phyloP scores from a whole-genome alignment of 352 stramenopile genomes.

The Globisporangium cylindrosporum region DNA sequence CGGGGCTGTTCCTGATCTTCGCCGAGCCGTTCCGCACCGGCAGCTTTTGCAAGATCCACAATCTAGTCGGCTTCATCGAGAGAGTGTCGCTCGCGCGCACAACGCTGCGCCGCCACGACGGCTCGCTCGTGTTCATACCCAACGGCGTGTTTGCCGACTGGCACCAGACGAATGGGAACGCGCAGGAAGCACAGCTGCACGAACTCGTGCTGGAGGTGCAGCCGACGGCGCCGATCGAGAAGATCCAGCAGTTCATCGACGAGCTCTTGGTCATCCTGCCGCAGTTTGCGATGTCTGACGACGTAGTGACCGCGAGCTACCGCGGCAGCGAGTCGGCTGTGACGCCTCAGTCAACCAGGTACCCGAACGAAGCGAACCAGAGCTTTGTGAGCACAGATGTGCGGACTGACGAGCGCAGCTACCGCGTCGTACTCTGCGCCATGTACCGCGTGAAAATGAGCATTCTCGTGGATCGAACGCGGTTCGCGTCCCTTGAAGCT shows the following conservation, averaged over 20 bases:
- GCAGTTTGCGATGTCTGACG: conserved; percentile 31
- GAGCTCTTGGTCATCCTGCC: conserved; percentile 32
- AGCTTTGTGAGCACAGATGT: conserved; percentile 31
- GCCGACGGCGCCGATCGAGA: conserved; percentile 33
- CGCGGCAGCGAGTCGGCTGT: conserved; percentile 14
- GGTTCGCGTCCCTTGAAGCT: conserved; percentile 51
- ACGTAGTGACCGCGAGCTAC: conserved; percentile 7
- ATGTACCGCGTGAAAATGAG: conserved; percentile 69
- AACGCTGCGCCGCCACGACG: conserved; percentile 60
- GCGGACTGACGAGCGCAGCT: conserved; percentile 24
- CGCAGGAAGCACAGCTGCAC: conserved; percentile 49
- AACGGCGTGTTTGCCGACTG: conserved; percentile 79
- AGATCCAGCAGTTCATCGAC: conserved; percentile 43
- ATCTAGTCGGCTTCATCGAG: conserved; percentile 65
- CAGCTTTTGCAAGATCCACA: conserved; percentile 52
- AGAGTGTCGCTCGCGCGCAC: conserved; percentile 73
- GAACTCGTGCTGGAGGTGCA: conserved; percentile 45
- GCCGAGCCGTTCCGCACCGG: conserved; percentile 76
- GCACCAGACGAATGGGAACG: conserved; percentile 62
- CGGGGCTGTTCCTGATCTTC: conserved; percentile 81
- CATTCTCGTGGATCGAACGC: conserved; percentile 47
- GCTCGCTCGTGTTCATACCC: conserved; percentile 70
- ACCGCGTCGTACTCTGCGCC: conserved; percentile 42
- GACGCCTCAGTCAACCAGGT: conserved; percentile 23
- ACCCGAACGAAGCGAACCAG: conserved; percentile 20